Evolutionary conservation across 192 early-diverging fungal genomes (phyloP), one percentile per base, ranked within the genome.

Genomic region (Coemansia sp.): DNA sequence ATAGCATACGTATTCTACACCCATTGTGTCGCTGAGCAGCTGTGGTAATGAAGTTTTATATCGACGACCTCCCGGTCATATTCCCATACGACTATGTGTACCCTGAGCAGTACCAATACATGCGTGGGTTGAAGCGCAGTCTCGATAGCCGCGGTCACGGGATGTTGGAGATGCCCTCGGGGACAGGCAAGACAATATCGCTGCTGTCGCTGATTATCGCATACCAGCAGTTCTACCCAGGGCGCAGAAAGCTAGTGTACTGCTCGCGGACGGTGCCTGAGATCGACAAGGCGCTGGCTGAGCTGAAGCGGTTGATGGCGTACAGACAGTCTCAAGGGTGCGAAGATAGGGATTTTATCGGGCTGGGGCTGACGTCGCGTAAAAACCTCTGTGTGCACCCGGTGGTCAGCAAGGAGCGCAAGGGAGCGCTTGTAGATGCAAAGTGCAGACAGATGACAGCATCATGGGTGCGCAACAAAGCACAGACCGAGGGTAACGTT

Each of bases 31-130:
- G n/a, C n/a, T n/a, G n/a, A n/a, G n/a, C n/a, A n/a, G n/a, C n/a
- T 5, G 8, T n/a, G 19, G 35, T 10, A 18, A 48, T 74, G 71
- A 45, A 63, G 52, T 70, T 77, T 20, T 70, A 55, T 34, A 77
- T 77, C 42, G 73, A 77, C 54, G 73, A 77, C 44, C 85, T 99
- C 8, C 85, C 87, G n/a, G 86, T 99, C 50, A 78, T 92, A 50
- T 99, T 99, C 64, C 97, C 97, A 4, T 99, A 99, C 68, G 93
- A 98, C 67, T 92, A 89, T 78, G 97, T 99, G 53, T 99, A 99
- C 60, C 97, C 97, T 3, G 97, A 99, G 55, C 97, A 99, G 57
- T 98, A 93, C 84, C 81, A 87, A 14, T 98, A 99, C 77, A 99
- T 99, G 97, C 81, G 85, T 41, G 92, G 91, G 53, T 78, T 99